Evolutionary conservation across 805 yeast genomes (phyloP).

Genomic region (Millerago galiae): DNA sequence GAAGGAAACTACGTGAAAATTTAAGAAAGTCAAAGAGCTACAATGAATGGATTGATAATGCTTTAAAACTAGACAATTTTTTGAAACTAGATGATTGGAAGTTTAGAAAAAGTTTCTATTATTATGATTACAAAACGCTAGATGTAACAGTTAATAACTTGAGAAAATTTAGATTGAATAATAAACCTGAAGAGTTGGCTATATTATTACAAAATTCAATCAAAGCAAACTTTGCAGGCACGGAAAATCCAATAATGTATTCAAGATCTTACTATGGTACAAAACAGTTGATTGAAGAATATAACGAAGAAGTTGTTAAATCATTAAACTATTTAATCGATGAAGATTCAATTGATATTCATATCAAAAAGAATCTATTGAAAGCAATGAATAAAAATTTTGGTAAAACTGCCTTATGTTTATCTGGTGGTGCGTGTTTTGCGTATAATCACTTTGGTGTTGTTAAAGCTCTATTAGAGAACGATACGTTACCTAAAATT

Average conservation of each 20-base stretch:
- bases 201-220: slow-evolving; percentile 58
- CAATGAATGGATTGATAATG: slow-evolving; percentile 57
- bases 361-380: slow-evolving; percentile 46
- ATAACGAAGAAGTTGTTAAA: slow-evolving; percentile 44
- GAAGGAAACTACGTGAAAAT: slow-evolving; percentile 41
- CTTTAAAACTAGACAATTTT: slow-evolving; percentile 48
- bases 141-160: slow-evolving; percentile 40
- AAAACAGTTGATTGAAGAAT: slow-evolving; percentile 49
- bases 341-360: slow-evolving; percentile 30
- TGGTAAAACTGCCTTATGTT: slow-evolving; percentile 66
- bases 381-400: slow-evolving; percentile 52
- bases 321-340: slow-evolving; percentile 39
- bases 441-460: slow-evolving; percentile 76
- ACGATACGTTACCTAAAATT: slow-evolving; percentile 58
- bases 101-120: slow-evolving; percentile 50
- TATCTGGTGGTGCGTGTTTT: slow-evolving; percentile 78
- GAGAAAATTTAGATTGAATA: slow-evolving; percentile 17
- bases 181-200: slow-evolving; percentile 40
- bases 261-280: slow-evolving; percentile 76
- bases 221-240: slow-evolving; percentile 72
- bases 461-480: slow-evolving; percentile 62
- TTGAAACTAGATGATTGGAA: slow-evolving; percentile 63
- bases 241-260: slow-evolving; percentile 63
- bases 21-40: slow-evolving; percentile 45
- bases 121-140: slow-evolving; percentile 62